A percentile compares a stretch with the other conserved stretches of the same genome.
Evolutionary conservation across 75 land plant species (phyloP).

Genomic region (Selaginella tamariscina): DNA sequence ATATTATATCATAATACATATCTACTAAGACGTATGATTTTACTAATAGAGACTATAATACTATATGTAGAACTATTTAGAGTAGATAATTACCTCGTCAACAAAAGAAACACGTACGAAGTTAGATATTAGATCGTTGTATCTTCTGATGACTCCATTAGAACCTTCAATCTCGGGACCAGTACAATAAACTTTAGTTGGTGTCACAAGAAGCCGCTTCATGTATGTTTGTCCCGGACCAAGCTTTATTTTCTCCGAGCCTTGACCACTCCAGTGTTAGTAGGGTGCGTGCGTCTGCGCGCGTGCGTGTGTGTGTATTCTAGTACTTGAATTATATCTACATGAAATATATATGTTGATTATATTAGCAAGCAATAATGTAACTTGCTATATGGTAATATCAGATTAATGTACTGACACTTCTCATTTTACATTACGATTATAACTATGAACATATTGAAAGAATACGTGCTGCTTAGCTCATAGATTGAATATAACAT

Average conservation of each 20-base stretch:
- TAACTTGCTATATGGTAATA: slow-evolving; percentile 24
- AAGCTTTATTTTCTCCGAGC: slow-evolving; percentile 14
- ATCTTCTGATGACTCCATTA: slow-evolving; percentile 63
- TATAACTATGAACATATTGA: too few relatives aligned
- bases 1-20: too few relatives aligned
- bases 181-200: slow-evolving; percentile 59
- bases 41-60: too few relatives aligned
- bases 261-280: neutral
- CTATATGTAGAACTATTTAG: too few relatives aligned
- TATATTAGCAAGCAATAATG: slow-evolving; percentile 39
- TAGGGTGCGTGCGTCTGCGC: slow-evolving; percentile 1
- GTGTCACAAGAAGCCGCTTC: slow-evolving; percentile 58
- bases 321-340: slow-evolving; percentile 2
- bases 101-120: slow-evolving; percentile 80
- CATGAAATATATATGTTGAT: slow-evolving; percentile 26
- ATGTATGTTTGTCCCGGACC: slow-evolving; percentile 38
- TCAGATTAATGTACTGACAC: slow-evolving; percentile 15
- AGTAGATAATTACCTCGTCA: too few relatives aligned
- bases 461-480: too few relatives aligned
- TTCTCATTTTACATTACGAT: slow-evolving; percentile 26
- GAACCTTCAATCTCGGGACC: slow-evolving; percentile 78
- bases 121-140: slow-evolving; percentile 40
- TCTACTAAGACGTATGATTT: too few relatives aligned
- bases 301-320: neutral
- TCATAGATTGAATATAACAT: too few relatives aligned